A percentile compares a stretch with the other conserved stretches of the same genome.
phyloP scores from a whole-genome alignment of 345 rosid species.

The Lumnitzera racemosa region DNA sequence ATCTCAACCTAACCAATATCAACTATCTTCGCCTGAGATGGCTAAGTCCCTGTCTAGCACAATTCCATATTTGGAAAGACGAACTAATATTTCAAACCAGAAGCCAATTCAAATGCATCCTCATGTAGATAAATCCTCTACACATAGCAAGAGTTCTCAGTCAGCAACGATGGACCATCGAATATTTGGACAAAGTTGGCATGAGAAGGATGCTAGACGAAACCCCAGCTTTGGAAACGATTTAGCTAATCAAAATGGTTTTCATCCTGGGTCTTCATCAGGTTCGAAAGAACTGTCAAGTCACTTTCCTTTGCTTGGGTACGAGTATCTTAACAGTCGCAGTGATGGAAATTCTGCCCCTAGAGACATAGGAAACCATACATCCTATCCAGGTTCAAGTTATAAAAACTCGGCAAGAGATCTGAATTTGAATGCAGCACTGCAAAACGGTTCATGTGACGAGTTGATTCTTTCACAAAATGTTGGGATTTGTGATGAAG shows the following conservation, averaged over 20 bases:
- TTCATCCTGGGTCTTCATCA: conserved; percentile 10
- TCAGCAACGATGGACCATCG: conserved; percentile 44
- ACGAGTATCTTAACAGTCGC: conserved; percentile 13
- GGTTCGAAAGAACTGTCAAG: conserved; percentile 9
- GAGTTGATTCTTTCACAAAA: conserved; percentile 14
- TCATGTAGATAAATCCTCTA: conserved; percentile 44
- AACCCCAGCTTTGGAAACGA: conserved; percentile 40
- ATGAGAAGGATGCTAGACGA: conserved; percentile 30
- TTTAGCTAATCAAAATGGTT: conserved; percentile 38
- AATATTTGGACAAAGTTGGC: conserved; percentile 45
- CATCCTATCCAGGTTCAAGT: conserved; percentile 13
- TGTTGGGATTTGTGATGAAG: conserved; percentile 34
- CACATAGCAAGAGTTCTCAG: conserved; percentile 34
- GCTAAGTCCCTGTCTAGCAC: conserved; percentile 50
- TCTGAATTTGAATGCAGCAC: conserved; percentile 40
- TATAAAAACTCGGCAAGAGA: conserved; percentile 28
- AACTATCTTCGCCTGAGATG: conserved; percentile 30
- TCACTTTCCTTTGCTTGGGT: conserved; percentile 17
- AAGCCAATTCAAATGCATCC: conserved; percentile 44
- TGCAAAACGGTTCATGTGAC: conserved; percentile 31
- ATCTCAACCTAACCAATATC: conserved; percentile 38
- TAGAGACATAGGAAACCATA: conserved; percentile 1
- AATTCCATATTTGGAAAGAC: conserved; percentile 53
- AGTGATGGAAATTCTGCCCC: background rate
- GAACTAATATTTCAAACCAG: conserved; percentile 39